Evolutionary conservation across 2,329 filamentous ascomycete genomes (phyloP).

Genomic region (Pseudocercospora cruenta): DNA sequence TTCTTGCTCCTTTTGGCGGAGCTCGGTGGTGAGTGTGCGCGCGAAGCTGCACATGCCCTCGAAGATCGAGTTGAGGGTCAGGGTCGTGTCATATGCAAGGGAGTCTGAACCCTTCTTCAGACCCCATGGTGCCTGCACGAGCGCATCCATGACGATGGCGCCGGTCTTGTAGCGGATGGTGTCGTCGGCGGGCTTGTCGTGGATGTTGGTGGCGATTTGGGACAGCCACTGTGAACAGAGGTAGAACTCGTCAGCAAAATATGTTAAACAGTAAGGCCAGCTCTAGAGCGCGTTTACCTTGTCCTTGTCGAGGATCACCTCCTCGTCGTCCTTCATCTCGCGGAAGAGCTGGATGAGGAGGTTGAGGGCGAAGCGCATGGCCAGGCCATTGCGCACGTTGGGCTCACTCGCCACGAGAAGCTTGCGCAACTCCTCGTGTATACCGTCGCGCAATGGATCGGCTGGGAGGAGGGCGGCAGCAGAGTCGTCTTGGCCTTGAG

Average conservation of each 20-base stretch:
- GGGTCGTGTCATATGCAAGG: not conserved
- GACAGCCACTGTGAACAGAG: slow-evolving; percentile 3
- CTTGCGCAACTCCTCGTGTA: not conserved
- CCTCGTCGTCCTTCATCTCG: slow-evolving; percentile 2
- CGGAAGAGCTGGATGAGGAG: slow-evolving; percentile 3
- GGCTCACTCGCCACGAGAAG: slow-evolving; percentile 1
- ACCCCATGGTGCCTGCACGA: slow-evolving; percentile 13
- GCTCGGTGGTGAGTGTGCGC: not conserved
- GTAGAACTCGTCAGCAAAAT: not conserved
- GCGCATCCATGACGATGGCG: not conserved
- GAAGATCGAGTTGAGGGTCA: slow-evolving; percentile 9
- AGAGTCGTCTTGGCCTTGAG: not conserved
- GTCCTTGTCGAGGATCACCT: slow-evolving; percentile 5
- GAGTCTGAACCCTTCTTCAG: not conserved
- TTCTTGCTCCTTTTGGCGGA: not conserved
- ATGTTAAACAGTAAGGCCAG: not conserved
- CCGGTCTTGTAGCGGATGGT: slow-evolving; percentile 5
- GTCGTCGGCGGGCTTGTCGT: not conserved
- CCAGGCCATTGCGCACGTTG: slow-evolving; percentile 5
- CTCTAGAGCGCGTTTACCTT: not conserved
- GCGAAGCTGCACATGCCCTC: not conserved
- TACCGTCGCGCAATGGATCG: not conserved
- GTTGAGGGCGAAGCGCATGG: slow-evolving; percentile 11
- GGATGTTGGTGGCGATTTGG: slow-evolving; percentile 4
- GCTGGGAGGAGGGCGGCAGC: not conserved